Conservation (phyloP, 2,329 filamentous ascomycete species). For the Pseudogymnoascus sp. region DNA sequence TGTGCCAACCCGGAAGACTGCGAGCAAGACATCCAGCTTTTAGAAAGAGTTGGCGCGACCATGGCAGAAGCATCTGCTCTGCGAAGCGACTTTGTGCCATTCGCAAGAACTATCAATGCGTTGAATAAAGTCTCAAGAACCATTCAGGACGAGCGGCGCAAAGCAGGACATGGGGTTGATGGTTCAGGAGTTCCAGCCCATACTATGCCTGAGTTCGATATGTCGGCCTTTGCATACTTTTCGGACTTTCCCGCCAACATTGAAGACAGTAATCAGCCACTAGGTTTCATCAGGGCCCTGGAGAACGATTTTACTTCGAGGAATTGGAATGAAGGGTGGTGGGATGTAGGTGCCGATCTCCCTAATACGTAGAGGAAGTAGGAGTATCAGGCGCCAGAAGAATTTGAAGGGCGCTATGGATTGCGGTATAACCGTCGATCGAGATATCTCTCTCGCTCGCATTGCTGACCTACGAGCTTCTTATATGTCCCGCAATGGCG, state of each 20-base stretch:
- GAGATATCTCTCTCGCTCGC: too few relatives aligned
- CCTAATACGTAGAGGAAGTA: not conserved
- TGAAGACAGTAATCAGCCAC: not conserved
- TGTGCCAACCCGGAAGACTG: not conserved
- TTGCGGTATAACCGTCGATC: too few relatives aligned
- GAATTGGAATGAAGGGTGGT: slow-evolving; percentile 6
- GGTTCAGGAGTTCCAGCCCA: not conserved
- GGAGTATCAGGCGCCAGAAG: not conserved
- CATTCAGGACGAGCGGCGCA: slow-evolving; percentile 1
- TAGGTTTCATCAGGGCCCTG: not conserved
- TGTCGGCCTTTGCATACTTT: not conserved
- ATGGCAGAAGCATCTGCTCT: slow-evolving; percentile 2
- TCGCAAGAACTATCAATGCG: slow-evolving; percentile 2
- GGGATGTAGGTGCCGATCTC: not conserved
- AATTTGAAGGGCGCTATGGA: not conserved
- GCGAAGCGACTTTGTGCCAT: slow-evolving; percentile 1
- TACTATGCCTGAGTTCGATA: not conserved
- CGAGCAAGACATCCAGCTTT: not conserved
- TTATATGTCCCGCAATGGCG: too few relatives aligned
- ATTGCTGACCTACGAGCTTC: too few relatives aligned
- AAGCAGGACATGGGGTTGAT: not conserved
- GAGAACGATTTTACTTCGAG: not conserved
- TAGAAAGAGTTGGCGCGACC: not conserved
- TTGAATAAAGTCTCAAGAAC: not conserved
- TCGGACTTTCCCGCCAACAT: not conserved